Conservation (phyloP, 1,284 basidiomycete genomes). For the Ustilago sp. region DNA sequence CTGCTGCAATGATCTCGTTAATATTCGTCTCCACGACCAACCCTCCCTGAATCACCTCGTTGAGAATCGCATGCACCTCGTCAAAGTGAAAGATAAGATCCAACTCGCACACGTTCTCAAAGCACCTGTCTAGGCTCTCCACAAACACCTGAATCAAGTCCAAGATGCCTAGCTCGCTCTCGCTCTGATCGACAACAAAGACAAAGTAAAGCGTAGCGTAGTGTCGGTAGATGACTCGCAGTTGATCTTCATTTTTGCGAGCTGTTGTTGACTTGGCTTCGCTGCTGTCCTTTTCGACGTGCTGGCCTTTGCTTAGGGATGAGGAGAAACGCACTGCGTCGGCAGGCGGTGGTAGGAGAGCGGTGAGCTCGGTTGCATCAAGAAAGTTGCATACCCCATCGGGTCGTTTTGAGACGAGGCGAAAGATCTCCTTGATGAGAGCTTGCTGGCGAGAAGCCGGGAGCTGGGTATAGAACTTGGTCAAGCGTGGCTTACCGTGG, state of each 20-base stretch:
- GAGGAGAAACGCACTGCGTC: slow-evolving; percentile 45
- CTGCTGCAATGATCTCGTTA: slow-evolving; percentile 82
- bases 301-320: slow-evolving; percentile 16
- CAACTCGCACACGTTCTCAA: slow-evolving; percentile 98
- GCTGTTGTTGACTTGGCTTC: background rate
- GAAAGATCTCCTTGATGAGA: slow-evolving; percentile 64
- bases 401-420: slow-evolving; percentile 63
- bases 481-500: slow-evolving; percentile 88
- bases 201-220: slow-evolving; percentile 98
- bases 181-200: slow-evolving; percentile 92
- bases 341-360: slow-evolving; percentile 58
- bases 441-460: slow-evolving; percentile 63
- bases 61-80: slow-evolving; percentile 93
- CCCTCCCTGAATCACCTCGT: slow-evolving; percentile 96
- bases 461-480: slow-evolving; percentile 84
- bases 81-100: slow-evolving; percentile 99
- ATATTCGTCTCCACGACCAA: slow-evolving; percentile 98
- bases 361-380: slow-evolving; percentile 65
- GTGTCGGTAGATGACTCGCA: slow-evolving; percentile 70
- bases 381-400: slow-evolving; percentile 67
- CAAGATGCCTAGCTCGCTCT: slow-evolving; percentile 94
- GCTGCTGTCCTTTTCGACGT: slow-evolving; percentile 2
- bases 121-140: slow-evolving; percentile 92
- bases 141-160: slow-evolving; percentile 99
- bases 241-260: slow-evolving; percentile 49